Base-by-base conservation (phyloP, 768 basidiomycete genomes). In the Cyathus striatus region DNA sequence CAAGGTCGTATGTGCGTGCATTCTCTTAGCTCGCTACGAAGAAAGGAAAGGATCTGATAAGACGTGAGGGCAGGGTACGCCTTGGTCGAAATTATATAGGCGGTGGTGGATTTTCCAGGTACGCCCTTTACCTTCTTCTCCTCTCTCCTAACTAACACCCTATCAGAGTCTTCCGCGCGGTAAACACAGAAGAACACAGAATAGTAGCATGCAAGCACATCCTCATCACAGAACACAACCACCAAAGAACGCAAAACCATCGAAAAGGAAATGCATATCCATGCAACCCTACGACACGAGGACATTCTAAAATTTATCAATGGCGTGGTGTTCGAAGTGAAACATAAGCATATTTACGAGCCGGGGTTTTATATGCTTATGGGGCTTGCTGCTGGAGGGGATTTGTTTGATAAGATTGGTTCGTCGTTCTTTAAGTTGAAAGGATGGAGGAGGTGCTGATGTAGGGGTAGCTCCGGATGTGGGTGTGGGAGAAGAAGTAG, bases 371-470 rank as follows among this genome's bases (percentile, higher is more conserved):
- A 97, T 58, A 90, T 99, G 76, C 66, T 97, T 16, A 65, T 99
- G 54, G 96, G 97, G 60, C 68, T 95, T 24, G 96, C 95, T 0
- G 81, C 81, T 1, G 94, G 93, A 17, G 96, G 96, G 0, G 96
- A 98, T 62, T 65, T 99, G 23, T 99, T 99, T 60, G 96, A 99
- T 63, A 99, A 97, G 70, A 99, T 99, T 40, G 89, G 86, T 50
- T 10, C 18, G 24, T n/a, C n/a, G n/a, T n/a, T n/a, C n/a, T n/a
- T n/a, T n/a, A n/a, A n/a, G n/a, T n/a, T n/a, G n/a, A n/a, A n/a
- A n/a, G n/a, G n/a, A n/a, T n/a, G n/a, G n/a, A n/a, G n/a, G n/a
- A n/a, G n/a, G n/a, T n/a, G n/a, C n/a, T n/a, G n/a, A n/a, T n/a
- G n/a, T n/a, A n/a, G n/a, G n/a, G n/a, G n/a, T 51, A 98, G 96